Conservation (phyloP, 768 basidiomycete genomes). For the Xanthoconium stramineum region DNA sequence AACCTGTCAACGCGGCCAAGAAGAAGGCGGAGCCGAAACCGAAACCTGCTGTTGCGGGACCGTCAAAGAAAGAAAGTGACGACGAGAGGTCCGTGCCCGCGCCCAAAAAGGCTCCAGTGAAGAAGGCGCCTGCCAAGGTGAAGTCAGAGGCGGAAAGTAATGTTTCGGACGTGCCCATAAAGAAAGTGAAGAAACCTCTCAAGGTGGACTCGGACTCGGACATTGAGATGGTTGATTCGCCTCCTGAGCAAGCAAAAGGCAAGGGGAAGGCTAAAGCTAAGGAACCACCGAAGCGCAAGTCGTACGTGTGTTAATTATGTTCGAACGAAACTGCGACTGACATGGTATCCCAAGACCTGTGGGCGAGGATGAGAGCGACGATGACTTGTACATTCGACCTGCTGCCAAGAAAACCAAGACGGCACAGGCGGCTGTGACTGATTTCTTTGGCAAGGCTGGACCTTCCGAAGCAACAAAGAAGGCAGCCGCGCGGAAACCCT, state of each 20-base stretch:
- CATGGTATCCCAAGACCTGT: constrained; percentile 26
- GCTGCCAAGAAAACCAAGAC: constrained; percentile 51
- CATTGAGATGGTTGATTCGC: constrained; percentile 27
- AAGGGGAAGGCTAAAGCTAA: constrained; percentile 45
- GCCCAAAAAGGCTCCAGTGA: constrained; percentile 31
- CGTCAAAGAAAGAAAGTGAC: constrained; percentile 46
- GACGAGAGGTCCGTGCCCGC: constrained; percentile 30
- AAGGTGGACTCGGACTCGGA: constrained; percentile 40
- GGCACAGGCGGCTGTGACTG: constrained; percentile 44
- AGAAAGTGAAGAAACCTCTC: constrained; percentile 21
- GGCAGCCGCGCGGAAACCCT: constrained; percentile 46
- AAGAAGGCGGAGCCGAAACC: constrained; percentile 31
- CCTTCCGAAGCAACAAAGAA: constrained; percentile 39
- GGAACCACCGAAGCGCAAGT: constrained; percentile 60
- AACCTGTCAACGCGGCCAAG: constrained; percentile 46
- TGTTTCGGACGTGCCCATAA: constrained; percentile 24
- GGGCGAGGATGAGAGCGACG: constrained; percentile 39
- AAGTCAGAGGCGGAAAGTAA: constrained; percentile 42
- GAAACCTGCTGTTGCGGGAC: constrained; percentile 31
- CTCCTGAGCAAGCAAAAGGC: constrained; percentile 31
- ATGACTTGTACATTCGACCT: constrained; percentile 43
- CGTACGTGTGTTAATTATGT: constrained; percentile 36
- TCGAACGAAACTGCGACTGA: constrained; percentile 11
- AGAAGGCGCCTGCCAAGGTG: constrained; percentile 31
- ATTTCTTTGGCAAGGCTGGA: constrained; percentile 55